A percentile compares a stretch with the other conserved stretches of the same genome.
phyloP scores from a whole-genome alignment of 495 filamentous ascomycete species.

The Letharia lupina region DNA sequence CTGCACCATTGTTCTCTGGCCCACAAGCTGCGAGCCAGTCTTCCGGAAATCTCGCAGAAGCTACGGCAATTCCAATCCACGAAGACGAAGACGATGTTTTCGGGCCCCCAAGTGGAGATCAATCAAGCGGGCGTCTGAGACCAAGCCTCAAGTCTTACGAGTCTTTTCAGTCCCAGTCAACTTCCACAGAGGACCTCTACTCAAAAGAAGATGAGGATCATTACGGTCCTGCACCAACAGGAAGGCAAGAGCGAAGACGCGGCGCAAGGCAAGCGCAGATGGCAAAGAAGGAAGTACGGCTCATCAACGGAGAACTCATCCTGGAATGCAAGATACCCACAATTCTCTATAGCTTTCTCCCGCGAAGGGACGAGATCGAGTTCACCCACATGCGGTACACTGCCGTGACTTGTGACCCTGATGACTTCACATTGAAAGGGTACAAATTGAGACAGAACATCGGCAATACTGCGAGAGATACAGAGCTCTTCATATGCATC shows the following conservation, averaged over 20 bases:
- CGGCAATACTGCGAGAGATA: conserved; percentile 75
- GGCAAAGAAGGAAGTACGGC: conserved; percentile 84
- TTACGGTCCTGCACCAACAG: conserved; percentile 81
- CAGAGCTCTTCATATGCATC: conserved; percentile 95
- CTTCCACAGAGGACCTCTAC: conserved; percentile 50
- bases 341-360: conserved; percentile 90
- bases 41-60: conserved; percentile 37
- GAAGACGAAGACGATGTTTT: conserved; percentile 68
- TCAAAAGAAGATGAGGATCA: conserved; percentile 40
- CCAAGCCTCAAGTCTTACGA: conserved; percentile 45
- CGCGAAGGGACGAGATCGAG: conserved; percentile 82
- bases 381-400: conserved; percentile 99
- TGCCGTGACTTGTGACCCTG: conserved; percentile 96
- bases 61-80: conserved; percentile 46
- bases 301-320: conserved; percentile 96
- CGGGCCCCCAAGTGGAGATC: conserved; percentile 35
- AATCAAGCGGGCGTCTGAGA: conserved; percentile 28
- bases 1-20: conserved; percentile 72
- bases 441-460: conserved; percentile 97
- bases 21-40: conserved; percentile 35
- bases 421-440: conserved; percentile 79
- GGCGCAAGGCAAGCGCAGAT: conserved; percentile 79
- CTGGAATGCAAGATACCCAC: conserved; percentile 98
- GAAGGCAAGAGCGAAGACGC: conserved; percentile 73
- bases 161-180: conserved; percentile 63